Conservation (phyloP, 495 filamentous ascomycete genomes). For the Penicillium coffeae region DNA sequence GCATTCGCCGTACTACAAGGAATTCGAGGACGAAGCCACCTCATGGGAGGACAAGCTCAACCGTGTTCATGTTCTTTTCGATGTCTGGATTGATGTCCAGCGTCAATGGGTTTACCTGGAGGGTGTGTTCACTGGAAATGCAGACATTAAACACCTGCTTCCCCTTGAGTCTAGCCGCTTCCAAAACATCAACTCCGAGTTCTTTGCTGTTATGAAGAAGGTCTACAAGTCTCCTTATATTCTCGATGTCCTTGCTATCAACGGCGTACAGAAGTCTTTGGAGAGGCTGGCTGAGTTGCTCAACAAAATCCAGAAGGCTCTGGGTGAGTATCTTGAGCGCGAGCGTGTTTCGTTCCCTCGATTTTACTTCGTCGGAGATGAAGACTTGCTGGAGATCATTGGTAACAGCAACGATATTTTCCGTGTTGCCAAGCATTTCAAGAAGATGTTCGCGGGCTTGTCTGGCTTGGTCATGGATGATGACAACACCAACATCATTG, state of each 20-base stretch:
- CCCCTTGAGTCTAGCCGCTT: slow-evolving; percentile 95
- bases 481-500: slow-evolving; percentile 71
- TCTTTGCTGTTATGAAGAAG: slow-evolving; percentile 97
- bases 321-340: slow-evolving; percentile 97
- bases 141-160: slow-evolving; percentile 96
- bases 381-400: slow-evolving; percentile 98
- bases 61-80: slow-evolving; percentile 93
- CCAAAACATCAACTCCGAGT: slow-evolving; percentile 98
- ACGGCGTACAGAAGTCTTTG: slow-evolving; percentile 89
- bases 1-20: slow-evolving; percentile 97
- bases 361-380: slow-evolving; percentile 99
- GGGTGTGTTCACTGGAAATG: slow-evolving; percentile 97
- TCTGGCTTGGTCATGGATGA: slow-evolving; percentile 89
- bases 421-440: slow-evolving; percentile 95
- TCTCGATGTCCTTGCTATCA: slow-evolving; percentile 90
- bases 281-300: slow-evolving; percentile 92
- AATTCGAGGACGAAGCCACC: slow-evolving; percentile 95
- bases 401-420: slow-evolving; percentile 97
- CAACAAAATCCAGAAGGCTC: slow-evolving; percentile 98
- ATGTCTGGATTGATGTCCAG: slow-evolving; percentile 99
- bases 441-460: slow-evolving; percentile 99
- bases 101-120: slow-evolving; percentile 99
- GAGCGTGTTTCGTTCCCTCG: slow-evolving; percentile 95
- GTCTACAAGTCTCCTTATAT: slow-evolving; percentile 93
- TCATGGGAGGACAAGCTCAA: slow-evolving; percentile 98